Evolutionary conservation across 2,329 filamentous ascomycete species (phyloP).

Genomic region (Monosporascus sp.): DNA sequence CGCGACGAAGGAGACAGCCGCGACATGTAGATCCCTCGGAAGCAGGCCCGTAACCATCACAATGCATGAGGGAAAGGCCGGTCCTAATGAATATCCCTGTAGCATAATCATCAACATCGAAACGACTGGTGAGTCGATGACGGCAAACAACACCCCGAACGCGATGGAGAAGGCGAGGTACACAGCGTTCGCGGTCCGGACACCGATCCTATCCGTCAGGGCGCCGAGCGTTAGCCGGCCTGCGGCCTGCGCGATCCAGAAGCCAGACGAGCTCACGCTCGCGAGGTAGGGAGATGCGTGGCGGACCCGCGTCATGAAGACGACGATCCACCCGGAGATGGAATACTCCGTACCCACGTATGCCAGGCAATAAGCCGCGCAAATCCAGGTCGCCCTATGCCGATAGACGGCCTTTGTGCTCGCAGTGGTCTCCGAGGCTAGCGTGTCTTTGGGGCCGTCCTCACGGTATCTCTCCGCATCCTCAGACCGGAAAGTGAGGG

Average conservation of each 20-base stretch:
- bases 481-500: slow-evolving; percentile 32
- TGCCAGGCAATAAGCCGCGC: slow-evolving; percentile 36
- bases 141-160: slow-evolving; percentile 14
- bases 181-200: slow-evolving; percentile 17
- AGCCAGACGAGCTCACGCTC: slow-evolving; percentile 36
- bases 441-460: slow-evolving; percentile 8
- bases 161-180: slow-evolving; percentile 19
- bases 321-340: slow-evolving; percentile 41
- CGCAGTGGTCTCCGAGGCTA: background rate
- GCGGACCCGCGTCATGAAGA: slow-evolving; percentile 38
- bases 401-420: slow-evolving; percentile 19
- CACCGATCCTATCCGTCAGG: slow-evolving; percentile 26
- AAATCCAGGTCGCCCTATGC: slow-evolving; percentile 33
- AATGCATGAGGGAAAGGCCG: slow-evolving; percentile 36
- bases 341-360: slow-evolving; percentile 40
- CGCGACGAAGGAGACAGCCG: slow-evolving; percentile 38
- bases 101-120: slow-evolving; percentile 27
- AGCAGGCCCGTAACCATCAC: slow-evolving; percentile 31
- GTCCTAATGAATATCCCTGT: slow-evolving; percentile 35
- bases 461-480: slow-evolving; percentile 25
- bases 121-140: slow-evolving; percentile 10
- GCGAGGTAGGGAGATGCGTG: slow-evolving; percentile 30
- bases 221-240: slow-evolving; percentile 30
- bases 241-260: slow-evolving; percentile 39
- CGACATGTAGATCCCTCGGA: slow-evolving; percentile 34